These are phyloP conservation scores for Solanum sitiens DNA, from an alignment of 257 asterid genomes.

Conservation along the genomic window DNA sequence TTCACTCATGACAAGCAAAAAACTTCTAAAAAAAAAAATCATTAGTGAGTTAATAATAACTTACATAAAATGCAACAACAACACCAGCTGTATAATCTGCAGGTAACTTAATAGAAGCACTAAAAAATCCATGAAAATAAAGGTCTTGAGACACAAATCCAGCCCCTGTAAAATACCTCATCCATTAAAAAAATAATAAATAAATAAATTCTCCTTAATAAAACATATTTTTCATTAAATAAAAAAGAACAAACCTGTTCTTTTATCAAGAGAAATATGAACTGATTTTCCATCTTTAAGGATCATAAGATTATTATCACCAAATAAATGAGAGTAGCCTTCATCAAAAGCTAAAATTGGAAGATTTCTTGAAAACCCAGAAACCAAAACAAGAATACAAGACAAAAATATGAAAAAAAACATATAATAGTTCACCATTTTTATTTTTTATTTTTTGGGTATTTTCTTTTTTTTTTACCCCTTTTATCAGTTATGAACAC, in stretches of 20 bases:
- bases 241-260: slow-evolving; percentile 36
- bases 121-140: slow-evolving; percentile 72
- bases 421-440: slow-evolving; percentile 20
- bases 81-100: slow-evolving; percentile 93
- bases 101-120: slow-evolving; percentile 87
- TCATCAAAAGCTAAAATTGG: slow-evolving; percentile 72
- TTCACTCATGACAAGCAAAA: not conserved
- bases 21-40: not conserved
- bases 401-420: not conserved
- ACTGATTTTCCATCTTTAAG: slow-evolving; percentile 66
- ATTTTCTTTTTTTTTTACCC: not conserved
- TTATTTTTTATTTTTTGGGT: not conserved
- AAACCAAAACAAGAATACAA: slow-evolving; percentile 13
- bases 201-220: not conserved
- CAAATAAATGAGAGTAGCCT: slow-evolving; percentile 82
- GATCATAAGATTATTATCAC: slow-evolving; percentile 66
- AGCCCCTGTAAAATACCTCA: slow-evolving; percentile 39
- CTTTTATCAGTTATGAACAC: not conserved
- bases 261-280: slow-evolving; percentile 60
- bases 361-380: slow-evolving; percentile 53
- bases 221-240: not conserved
- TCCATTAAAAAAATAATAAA: not conserved
- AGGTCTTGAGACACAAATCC: slow-evolving; percentile 89
- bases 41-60: slow-evolving; percentile 5
- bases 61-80: slow-evolving; percentile 91